Conservation (phyloP, 805 yeast species). For the Myxozyma neotropica region DNA sequence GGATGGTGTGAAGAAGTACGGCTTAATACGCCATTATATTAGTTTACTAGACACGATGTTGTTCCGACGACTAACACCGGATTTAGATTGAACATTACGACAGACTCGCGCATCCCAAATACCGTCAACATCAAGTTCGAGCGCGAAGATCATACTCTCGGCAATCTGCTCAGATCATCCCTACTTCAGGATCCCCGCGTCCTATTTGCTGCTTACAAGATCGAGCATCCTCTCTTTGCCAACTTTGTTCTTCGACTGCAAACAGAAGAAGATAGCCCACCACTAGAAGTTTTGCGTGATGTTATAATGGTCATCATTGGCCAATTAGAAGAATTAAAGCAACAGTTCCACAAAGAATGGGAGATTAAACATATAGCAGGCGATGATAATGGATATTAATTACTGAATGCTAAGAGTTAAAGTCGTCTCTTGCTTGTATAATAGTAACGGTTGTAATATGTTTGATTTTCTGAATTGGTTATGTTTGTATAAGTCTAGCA, state of each 20-base stretch:
- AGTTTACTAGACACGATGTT: background rate
- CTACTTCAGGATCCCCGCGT: slow-evolving; percentile 83
- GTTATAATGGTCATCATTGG: slow-evolving; percentile 85
- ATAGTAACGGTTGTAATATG: background rate
- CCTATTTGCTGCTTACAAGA: slow-evolving; percentile 95
- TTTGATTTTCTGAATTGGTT: background rate
- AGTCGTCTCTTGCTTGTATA: slow-evolving; percentile 1
- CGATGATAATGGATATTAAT: background rate
- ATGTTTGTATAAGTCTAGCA: background rate
- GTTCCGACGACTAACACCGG: background rate
- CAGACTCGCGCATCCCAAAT: slow-evolving; percentile 93
- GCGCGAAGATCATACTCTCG: slow-evolving; percentile 96
- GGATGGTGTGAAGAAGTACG: slow-evolving; percentile 91
- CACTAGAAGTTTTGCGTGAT: slow-evolving; percentile 83
- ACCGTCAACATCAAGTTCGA: slow-evolving; percentile 91
- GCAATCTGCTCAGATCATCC: slow-evolving; percentile 78
- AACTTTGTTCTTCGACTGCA: slow-evolving; percentile 92
- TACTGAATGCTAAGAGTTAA: too few species aligned
- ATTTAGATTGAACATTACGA: slow-evolving; percentile 74
- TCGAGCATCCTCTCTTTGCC: slow-evolving; percentile 97
- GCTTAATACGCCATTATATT: background rate
- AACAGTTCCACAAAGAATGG: slow-evolving; percentile 89
- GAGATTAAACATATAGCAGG: slow-evolving; percentile 58
- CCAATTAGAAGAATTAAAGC: slow-evolving; percentile 72
- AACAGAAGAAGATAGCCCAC: slow-evolving; percentile 92